Evolutionary conservation across 73 alveolate genomes (phyloP), one percentile per base, ranked within the genome.

Genomic region (Paramecium primaurelia): DNA sequence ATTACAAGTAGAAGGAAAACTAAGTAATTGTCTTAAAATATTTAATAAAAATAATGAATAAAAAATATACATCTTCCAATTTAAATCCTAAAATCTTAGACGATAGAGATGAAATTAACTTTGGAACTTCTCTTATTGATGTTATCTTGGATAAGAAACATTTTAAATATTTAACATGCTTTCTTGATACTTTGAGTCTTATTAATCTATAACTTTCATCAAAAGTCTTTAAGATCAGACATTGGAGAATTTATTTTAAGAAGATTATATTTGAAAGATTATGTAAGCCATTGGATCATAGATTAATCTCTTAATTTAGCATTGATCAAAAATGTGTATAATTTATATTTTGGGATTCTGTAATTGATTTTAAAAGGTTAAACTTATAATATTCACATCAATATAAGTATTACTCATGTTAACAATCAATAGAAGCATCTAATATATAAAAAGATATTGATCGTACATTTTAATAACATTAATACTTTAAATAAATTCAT

Each of bases 71-170:
- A 30, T 75, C 88, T 42, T 75, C 60, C 58, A 75, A 75, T 54
- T 38, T 75, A 38, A 75, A 75, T 75, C 88, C 88, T 0, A 75
- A 75, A 38, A 69, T 75, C 34, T 32, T 75, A 38, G 88, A 75
- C 10, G 88, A 75, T 38, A 75, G 30, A 42, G 88, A 42, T 12
- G 88, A 75, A 34, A 42, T 75, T 12, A 75, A 75, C 11, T 75
- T 75, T 75, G 88, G 88, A 36, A 75, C 88, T 30, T 75, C 64
- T 6, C n/a, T 75, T 30, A 36, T 75, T 14, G 88, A 75, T 75
- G 40, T 44, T 0, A 38, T 75, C 18, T 18, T 14, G 3, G 42
- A 36, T 37, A 0, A 34, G 9, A 75, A 20, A 9, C 38, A 11
- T 75, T 75, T 75, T 75, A 9, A 34, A 64, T 64, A 32, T 32